These are phyloP conservation scores for Aspergillus coremiiformis DNA, from an alignment of 495 filamentous ascomycete genomes.

Conservation along the genomic window DNA sequence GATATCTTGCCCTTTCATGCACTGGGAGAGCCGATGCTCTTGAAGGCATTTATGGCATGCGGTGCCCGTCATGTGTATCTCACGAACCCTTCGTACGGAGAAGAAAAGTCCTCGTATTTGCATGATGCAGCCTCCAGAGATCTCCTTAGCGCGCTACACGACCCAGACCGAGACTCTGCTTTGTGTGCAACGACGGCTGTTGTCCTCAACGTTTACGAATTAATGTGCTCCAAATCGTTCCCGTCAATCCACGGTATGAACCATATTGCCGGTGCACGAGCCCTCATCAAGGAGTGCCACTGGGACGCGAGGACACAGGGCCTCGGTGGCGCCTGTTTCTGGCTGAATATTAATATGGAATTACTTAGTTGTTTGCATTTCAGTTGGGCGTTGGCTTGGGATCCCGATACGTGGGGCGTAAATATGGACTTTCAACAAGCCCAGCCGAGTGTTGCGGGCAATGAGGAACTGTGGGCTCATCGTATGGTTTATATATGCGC, in stretches of 20 bases:
- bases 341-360: constrained; percentile 89
- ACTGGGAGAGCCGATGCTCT: constrained; percentile 78
- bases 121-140: constrained; percentile 74
- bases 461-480: constrained; percentile 86
- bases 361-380: constrained; percentile 78
- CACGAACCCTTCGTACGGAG: constrained; percentile 60
- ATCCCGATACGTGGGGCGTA: constrained; percentile 86
- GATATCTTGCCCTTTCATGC: constrained; percentile 73
- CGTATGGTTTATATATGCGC: constrained; percentile 85
- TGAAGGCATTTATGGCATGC: constrained; percentile 85
- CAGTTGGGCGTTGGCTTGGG: constrained; percentile 84
- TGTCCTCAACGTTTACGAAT: constrained; percentile 85
- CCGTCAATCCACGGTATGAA: constrained; percentile 66
- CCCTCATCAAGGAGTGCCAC: constrained; percentile 81
- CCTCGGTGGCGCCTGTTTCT: constrained; percentile 86
- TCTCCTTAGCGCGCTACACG: constrained; percentile 64
- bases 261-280: constrained; percentile 79
- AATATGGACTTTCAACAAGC: constrained; percentile 65
- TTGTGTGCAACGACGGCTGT: constrained; percentile 87
- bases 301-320: constrained; percentile 79
- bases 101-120: constrained; percentile 72
- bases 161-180: constrained; percentile 73
- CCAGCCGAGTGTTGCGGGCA: constrained; percentile 32
- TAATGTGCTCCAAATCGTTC: constrained; percentile 62
- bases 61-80: constrained; percentile 74